Base-by-base conservation (phyloP, 2,329 filamentous ascomycete species). In the Lecanicillium sp. region DNA sequence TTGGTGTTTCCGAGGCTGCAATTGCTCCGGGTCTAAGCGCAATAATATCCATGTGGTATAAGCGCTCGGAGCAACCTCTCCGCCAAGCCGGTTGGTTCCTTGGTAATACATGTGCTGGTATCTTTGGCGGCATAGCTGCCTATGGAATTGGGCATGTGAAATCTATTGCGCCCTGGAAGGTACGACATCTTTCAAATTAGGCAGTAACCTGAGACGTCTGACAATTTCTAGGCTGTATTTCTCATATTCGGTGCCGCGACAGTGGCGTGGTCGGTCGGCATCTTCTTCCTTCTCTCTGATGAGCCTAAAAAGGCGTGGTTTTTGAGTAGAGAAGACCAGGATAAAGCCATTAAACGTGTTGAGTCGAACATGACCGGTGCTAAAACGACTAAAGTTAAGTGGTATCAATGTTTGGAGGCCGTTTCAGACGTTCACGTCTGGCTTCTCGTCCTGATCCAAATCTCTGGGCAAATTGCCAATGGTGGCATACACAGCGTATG, bases 321-420 rank as follows among this genome's bases (percentile, higher is more conserved):
- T 38, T 50, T 87, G 25, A 78, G 61, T 20, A 69, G 78, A 41
- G 66, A 74, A 38, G 82, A 87, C 43, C 72, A 75, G 3, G 53
- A 75, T 0, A 63, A 83, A 29, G 81, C 79, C 0, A 62, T 85
- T 30, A 80, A 83, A 45, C 70, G 83, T 1, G 73, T 87, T 17
- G 65, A 80, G 1, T 64, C 73, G 17, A 87, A 87, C 49, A 37
- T 38, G 50, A 52, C 33, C 42, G 51, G 40, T n/a, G 29, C 11
- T 16, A 60, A 71, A 18, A 19, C 3, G 4, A 38, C 13, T 5
- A 19, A 18, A 20, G 27, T 38, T 15, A 9, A 38, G 5, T 39
- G 37, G 37, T 18, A 8, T 5, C 37, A 39, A 15, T 39, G 37
- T 16, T 13, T 9, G 7, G 37, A 39, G 29, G 37, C 37, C n/a